Percentiles rank a stretch among this genome's conserved stretches.
Evolutionary conservation across 805 yeast genomes (phyloP).

Genomic region (Saccharomycopsis selenospora): DNA sequence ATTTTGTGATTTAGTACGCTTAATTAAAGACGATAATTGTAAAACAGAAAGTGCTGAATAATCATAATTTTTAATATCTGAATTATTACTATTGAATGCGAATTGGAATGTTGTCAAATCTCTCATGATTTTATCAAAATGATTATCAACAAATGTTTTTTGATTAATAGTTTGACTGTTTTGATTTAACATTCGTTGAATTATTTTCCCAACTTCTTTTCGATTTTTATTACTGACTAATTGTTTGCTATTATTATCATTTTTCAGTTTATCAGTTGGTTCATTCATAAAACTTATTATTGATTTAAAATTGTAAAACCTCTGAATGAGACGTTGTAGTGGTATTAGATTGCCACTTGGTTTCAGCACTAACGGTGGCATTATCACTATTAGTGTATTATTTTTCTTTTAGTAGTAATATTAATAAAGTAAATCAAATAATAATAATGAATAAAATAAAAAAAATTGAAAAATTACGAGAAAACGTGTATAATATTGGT

Average conservation of each 20-base stretch:
- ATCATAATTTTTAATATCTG: constrained; percentile 4
- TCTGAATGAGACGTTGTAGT: no score
- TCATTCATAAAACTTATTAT: not conserved
- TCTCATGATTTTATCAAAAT: constrained; percentile 8
- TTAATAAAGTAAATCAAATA: no score
- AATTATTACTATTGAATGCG: no score
- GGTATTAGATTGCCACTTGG: no score
- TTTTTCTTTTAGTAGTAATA: no score
- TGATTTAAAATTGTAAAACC: not conserved
- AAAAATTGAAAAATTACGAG: no score
- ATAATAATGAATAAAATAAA: no score
- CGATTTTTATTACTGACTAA: not conserved
- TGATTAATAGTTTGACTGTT: constrained; percentile 1
- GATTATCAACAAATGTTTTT: constrained; percentile 8
- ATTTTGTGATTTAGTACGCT: constrained; percentile 11
- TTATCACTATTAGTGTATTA: no score
- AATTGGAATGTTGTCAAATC: constrained; percentile 3
- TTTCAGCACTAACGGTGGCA: no score
- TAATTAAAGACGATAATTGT: constrained; percentile 9
- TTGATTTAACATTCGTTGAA: not conserved
- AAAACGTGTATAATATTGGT: no score
- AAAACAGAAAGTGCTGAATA: constrained; percentile 4
- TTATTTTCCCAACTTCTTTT: not conserved
- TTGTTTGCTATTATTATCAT: not conserved
- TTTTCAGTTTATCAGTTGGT: not conserved